Percentiles rank a stretch among this genome's conserved stretches.
Conservation (phyloP, 1,139 yeast species). For the Candida gigantensis region DNA sequence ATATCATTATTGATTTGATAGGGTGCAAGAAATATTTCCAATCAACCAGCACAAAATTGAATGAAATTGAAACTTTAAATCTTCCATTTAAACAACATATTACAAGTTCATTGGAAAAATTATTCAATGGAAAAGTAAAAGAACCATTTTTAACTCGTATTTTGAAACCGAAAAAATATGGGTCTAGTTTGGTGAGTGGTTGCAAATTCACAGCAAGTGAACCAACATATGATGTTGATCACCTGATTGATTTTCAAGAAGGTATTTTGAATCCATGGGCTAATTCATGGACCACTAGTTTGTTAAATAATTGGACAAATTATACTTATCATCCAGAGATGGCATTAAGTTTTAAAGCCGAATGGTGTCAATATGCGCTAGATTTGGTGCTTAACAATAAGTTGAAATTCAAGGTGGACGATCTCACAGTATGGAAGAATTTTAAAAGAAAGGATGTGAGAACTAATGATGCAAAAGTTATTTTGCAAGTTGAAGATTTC, state of each 20-base stretch:
- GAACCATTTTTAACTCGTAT: conserved; percentile 40
- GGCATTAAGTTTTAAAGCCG: conserved; percentile 24
- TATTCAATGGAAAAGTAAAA: conserved; percentile 27
- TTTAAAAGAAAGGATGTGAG: conserved; percentile 28
- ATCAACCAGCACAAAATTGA: conserved; percentile 27
- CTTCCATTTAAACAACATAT: conserved; percentile 33
- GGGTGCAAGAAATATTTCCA: conserved; percentile 45
- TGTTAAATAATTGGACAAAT: conserved; percentile 33
- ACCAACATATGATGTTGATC: conserved; percentile 40
- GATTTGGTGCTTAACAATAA: conserved; percentile 27
- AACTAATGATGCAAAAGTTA: conserved; percentile 35
- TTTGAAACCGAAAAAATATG: conserved; percentile 37
- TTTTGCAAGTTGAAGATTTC: conserved; percentile 42
- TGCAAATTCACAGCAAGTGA: conserved; percentile 33
- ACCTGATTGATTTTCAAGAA: conserved; percentile 25
- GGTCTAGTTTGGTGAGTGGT: conserved; percentile 38
- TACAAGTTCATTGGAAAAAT: conserved; percentile 21
- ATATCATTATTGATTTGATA: conserved; percentile 41
- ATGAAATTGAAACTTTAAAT: conserved; percentile 31
- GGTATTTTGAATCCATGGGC: conserved; percentile 35
- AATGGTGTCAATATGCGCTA: conserved; percentile 38
- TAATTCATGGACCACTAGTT: conserved; percentile 31
- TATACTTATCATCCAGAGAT: conserved; percentile 42
- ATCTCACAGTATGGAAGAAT: conserved; percentile 39
- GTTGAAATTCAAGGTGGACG: conserved; percentile 34